Evolutionary conservation across 2,329 filamentous ascomycete genomes (phyloP).

Genomic region (Beauveria caledonica): DNA sequence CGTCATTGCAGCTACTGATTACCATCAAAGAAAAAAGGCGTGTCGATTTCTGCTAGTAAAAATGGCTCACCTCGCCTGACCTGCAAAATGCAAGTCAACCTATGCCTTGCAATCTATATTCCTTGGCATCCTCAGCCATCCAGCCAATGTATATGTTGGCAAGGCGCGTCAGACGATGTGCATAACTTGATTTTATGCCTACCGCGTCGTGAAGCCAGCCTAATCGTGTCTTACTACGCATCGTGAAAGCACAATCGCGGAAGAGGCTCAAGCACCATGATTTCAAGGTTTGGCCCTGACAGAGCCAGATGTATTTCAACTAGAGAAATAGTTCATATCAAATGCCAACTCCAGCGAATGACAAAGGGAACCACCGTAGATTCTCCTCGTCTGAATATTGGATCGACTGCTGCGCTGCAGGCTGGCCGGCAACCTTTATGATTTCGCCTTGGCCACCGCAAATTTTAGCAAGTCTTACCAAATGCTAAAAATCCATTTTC

Average conservation of each 20-base stretch:
- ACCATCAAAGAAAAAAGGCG: background rate
- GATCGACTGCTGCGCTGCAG: background rate
- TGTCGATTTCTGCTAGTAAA: background rate
- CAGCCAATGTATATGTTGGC: background rate
- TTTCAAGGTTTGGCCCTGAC: conserved; percentile 1
- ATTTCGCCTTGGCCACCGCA: background rate
- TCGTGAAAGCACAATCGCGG: background rate
- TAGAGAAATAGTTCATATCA: conserved; percentile 13
- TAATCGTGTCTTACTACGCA: background rate
- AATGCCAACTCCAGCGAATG: conserved; percentile 16
- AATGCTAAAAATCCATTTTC: conserved; percentile 1
- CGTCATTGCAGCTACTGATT: background rate
- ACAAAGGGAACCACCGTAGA: conserved; percentile 12
- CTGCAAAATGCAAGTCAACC: background rate
- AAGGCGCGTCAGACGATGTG: too few relatives aligned
- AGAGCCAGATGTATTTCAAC: conserved; percentile 5
- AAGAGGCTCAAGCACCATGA: background rate
- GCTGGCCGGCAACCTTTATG: background rate
- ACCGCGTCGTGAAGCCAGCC: background rate
- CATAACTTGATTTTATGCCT: background rate
- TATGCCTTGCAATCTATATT: background rate
- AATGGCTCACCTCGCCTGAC: background rate
- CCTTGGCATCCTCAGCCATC: background rate
- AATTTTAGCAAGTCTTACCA: background rate
- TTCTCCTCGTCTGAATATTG: conserved; percentile 5